Evolutionary conservation across 2,329 filamentous ascomycete species (phyloP), one percentile per base, ranked within the genome.

Genomic region (Lasiodiplodia gonubiensis): DNA sequence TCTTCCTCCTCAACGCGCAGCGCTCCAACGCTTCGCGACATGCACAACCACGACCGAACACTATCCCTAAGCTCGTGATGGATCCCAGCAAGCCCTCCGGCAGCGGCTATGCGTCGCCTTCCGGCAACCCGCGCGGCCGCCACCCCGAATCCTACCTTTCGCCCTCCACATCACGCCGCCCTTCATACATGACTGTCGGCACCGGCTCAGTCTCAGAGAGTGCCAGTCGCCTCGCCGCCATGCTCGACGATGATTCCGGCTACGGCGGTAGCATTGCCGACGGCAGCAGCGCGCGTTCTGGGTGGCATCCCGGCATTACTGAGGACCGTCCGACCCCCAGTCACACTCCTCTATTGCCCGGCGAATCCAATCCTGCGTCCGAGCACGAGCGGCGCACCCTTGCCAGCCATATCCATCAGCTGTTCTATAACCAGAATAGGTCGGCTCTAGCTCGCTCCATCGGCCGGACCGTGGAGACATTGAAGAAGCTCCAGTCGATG

Each of bases 341-440:
- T 48, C 85, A 86, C 74, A 86, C 86, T 33, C 82, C 86, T 59
- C 80, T 83, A 33, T 74, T 80, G 39, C 75, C 79, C 39, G 85
- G 84, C 72, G 81, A 84, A 59, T 80, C 77, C 67, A 83, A 80
- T 73, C 23, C 48, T 53, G 70, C 75, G 78, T 82, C 83, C 53
- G 89, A 91, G 63, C 83, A 88, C 70, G 90, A 92, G 75, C 86
- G 86, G 73, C 86, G 87, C 71, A 83, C 86, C 53, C 88, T 94
- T 71, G 90, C 92, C 46, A 92, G 90, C 75, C 92, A 97, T 79
- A 89, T 97, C 59, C 91, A 97, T 75, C 95, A 98, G 81, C 86
- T 98, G 71, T 92, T 92, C 85, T 97, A 97, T 81, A 98, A 98
- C 79, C 89, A 93, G 74, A 97, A 98, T 78, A 89, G 94, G 68